Evolutionary conservation across 129 eudicot species (phyloP).

Genomic region (Heracleum sosnowskyi): DNA sequence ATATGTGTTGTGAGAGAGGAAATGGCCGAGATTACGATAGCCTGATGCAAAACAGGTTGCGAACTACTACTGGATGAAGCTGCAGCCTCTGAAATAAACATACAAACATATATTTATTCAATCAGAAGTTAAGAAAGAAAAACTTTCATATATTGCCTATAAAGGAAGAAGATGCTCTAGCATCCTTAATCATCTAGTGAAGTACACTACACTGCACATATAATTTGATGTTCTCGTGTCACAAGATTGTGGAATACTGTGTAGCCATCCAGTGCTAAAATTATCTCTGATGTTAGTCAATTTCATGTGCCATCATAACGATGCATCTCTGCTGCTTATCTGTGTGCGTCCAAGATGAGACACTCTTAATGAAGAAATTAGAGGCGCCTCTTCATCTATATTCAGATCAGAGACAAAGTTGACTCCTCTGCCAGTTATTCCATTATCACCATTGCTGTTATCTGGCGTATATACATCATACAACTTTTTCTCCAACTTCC

Average conservation of each 20-base stretch:
- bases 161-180: not conserved
- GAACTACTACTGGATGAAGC: not conserved
- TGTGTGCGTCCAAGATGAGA: constrained; percentile 51
- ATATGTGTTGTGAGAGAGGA: not conserved
- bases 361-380: constrained; percentile 41
- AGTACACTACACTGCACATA: not conserved
- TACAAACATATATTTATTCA: not conserved
- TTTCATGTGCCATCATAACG: not conserved
- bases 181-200: not conserved
- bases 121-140: not conserved
- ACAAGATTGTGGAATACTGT: not conserved
- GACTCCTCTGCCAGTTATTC: constrained; percentile 27
- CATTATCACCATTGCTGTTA: constrained; percentile 21
- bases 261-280: not conserved
- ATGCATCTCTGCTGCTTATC: constrained; percentile 38
- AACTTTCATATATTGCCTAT: not conserved
- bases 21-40: not conserved
- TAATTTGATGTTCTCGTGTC: not conserved
- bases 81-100: not conserved
- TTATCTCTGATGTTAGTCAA: not conserved
- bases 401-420: constrained; percentile 31
- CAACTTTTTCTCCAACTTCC: constrained; percentile 71
- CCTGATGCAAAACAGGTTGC: not conserved
- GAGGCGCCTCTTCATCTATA: constrained; percentile 51
- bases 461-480: constrained; percentile 35